These are phyloP conservation scores for Spergularia bocconei DNA, from an alignment of 148 eudicot genomes.

Conservation along the genomic window DNA sequence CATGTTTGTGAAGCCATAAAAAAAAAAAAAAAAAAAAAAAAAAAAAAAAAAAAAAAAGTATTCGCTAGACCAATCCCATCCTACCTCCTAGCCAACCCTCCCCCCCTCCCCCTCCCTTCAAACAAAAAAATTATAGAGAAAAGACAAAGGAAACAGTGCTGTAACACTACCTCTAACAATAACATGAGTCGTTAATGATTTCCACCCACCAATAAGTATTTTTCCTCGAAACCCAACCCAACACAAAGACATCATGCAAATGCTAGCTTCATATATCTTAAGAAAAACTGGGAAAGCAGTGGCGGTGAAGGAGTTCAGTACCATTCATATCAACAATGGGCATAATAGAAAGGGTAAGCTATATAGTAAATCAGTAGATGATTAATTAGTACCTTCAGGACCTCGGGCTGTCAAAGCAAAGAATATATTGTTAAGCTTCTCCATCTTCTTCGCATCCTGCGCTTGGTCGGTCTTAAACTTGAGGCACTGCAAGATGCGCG, in stretches of 20 bases:
- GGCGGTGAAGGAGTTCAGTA: not conserved
- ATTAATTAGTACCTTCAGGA: constrained; percentile 60
- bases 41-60: no score
- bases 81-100: no score
- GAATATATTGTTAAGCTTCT: constrained; percentile 85
- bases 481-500: constrained; percentile 50
- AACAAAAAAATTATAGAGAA: not conserved
- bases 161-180: not conserved
- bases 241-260: no score
- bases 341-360: not conserved
- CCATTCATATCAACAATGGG: not conserved
- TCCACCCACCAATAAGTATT: not conserved
- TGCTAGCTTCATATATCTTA: no score
- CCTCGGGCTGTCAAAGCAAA: constrained; percentile 91
- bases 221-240: not conserved
- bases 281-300: not conserved
- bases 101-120: no score
- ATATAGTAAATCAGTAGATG: not conserved
- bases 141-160: not conserved
- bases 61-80: no score
- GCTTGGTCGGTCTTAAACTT: constrained; percentile 95
- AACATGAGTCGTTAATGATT: not conserved
- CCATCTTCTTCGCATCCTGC: constrained; percentile 95
- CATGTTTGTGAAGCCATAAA: not conserved
- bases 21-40: no score